phyloP scores from a whole-genome alignment of 2,329 filamentous ascomycete species.

The Cytospora schulzeri region DNA sequence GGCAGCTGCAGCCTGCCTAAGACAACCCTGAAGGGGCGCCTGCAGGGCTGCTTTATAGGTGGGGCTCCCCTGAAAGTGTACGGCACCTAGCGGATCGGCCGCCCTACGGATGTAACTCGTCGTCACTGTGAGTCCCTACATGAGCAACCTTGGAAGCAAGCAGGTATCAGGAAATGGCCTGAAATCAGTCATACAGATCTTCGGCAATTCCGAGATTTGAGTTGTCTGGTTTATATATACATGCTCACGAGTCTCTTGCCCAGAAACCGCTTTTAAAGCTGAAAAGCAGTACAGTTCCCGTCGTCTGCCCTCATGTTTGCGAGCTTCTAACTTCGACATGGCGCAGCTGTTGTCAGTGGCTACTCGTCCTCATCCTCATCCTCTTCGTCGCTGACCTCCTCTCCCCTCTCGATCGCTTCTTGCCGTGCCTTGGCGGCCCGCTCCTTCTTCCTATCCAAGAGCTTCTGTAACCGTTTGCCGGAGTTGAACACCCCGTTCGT shows the following conservation, averaged over 20 bases:
- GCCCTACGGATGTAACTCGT: constrained; percentile 1
- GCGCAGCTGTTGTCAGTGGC: background rate
- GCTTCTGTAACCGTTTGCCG: constrained; percentile 78
- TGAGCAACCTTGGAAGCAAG: constrained; percentile 1
- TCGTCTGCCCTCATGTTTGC: background rate
- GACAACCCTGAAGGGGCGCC: background rate
- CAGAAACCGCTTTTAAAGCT: background rate
- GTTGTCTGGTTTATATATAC: background rate
- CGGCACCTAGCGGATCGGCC: background rate
- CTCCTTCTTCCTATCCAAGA: constrained; percentile 74
- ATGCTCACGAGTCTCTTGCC: background rate
- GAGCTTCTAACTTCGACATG: background rate
- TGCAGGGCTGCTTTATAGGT: background rate
- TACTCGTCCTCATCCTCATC: constrained; percentile 34
- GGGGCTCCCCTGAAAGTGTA: background rate
- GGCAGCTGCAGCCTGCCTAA: constrained; percentile 2
- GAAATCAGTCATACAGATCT: background rate
- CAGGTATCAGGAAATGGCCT: background rate
- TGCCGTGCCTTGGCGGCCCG: constrained; percentile 60
- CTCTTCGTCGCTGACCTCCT: constrained; percentile 51
- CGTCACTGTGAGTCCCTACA: background rate
- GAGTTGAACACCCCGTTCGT: constrained; percentile 90
- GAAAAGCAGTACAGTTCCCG: background rate
- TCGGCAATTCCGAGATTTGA: background rate
- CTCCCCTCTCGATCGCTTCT: constrained; percentile 53